These are phyloP conservation scores for Onygena corvina DNA, from an alignment of 2,329 filamentous ascomycete genomes.

Conservation along the genomic window DNA sequence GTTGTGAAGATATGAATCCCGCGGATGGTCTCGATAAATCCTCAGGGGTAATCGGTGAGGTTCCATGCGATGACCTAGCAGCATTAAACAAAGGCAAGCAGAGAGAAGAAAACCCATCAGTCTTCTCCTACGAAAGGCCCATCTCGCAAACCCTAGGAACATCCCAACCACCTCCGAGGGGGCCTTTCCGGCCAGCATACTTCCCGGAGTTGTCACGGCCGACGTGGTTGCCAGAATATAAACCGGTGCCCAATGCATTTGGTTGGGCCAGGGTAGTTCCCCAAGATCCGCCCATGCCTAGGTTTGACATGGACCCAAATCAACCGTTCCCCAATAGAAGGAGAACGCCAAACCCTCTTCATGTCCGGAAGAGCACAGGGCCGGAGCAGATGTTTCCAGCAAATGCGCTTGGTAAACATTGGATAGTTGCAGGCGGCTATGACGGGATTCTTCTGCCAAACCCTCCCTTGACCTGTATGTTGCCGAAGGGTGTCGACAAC, in stretches of 20 bases:
- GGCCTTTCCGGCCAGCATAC: neutral
- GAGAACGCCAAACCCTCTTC: neutral
- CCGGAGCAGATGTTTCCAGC: neutral
- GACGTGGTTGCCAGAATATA: neutral
- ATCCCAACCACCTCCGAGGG: neutral
- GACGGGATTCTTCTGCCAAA: neutral
- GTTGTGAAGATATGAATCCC: neutral
- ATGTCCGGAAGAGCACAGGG: neutral
- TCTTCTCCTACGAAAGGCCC: too few species aligned
- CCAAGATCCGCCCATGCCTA: neutral
- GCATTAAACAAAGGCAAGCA: neutral
- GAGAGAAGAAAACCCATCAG: neutral
- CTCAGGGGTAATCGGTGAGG: neutral
- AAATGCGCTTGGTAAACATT: neutral
- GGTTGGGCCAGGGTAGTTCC: neutral
- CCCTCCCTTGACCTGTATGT: neutral
- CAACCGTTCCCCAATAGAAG: neutral
- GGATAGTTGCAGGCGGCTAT: constrained; percentile 2
- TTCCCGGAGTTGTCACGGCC: neutral
- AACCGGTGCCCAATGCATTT: neutral
- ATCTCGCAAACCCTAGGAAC: neutral
- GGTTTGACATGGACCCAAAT: neutral
- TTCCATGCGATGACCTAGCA: neutral
- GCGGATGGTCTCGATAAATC: neutral
- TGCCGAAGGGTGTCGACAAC: neutral